Evolutionary conservation across 495 filamentous ascomycete species (phyloP), one percentile per base, ranked within the genome.

Genomic region (Penicillium nucicola): DNA sequence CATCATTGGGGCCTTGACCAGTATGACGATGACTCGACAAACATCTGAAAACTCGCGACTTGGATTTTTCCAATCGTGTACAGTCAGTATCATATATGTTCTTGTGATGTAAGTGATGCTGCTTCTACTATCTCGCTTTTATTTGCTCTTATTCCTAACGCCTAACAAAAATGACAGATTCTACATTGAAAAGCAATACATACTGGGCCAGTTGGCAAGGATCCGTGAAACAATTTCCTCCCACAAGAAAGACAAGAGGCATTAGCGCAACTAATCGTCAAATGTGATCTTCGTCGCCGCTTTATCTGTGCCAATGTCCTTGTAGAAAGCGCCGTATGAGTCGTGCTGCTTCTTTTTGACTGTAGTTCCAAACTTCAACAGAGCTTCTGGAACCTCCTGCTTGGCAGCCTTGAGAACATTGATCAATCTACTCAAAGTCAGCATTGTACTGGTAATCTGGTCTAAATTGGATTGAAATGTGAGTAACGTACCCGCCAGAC

Each of bases 291-390:
- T 97, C 48, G 86, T 95, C 0, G 87, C 88, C 64, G 87, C 82
- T 74, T 92, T 89, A 64, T 77, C 84, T 44, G 80, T 82, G 50
- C 87, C 87, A 32, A 69, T 57, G 34, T 96, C 88, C 66, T 92
- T 96, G 76, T 83, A 95, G 61, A 96, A 97, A 1, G 89, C 88
- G 37, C 93, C 93, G 65, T 97, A 98, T 8, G 84, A 84, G 45
- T 87, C 87, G 68, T 98, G 92, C 35, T 81, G 83, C 88, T 97
- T 97, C 79, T 95, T 96, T 80, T 97, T 97, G 25, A 98, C 93
- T 12, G 92, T 97, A n/a, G 88, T 92, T 45, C 93, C 93, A 54
- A 96, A 98, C 62, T 93, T 96, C 53, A 96, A 67, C 31, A 97
- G 70, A 11, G 84, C 86, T 31, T 96, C 89, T 4, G 93, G 93